Evolutionary conservation across 768 basidiomycete genomes (phyloP).

Genomic region (Neoboletus brunneissimus): DNA sequence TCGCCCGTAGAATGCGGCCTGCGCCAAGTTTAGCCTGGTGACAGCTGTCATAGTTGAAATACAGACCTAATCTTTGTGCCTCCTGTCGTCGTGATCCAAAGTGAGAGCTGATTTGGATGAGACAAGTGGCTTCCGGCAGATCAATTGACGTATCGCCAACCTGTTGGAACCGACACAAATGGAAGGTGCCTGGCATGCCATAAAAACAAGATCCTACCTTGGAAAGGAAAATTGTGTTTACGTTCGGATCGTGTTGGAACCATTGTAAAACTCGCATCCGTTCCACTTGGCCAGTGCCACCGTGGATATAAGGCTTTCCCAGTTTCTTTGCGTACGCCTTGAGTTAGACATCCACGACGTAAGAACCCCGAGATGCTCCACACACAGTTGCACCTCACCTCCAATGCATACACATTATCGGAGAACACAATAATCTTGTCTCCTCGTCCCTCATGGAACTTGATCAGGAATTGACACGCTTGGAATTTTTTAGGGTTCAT

Average conservation of each 20-base stretch:
- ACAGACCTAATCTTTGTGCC: constrained; percentile 87
- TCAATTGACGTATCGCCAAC: constrained; percentile 99
- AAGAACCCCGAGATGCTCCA: neutral
- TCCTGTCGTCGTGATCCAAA: constrained; percentile 98
- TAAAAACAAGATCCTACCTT: constrained; percentile 54
- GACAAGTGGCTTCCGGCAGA: constrained; percentile 96
- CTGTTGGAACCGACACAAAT: constrained; percentile 37
- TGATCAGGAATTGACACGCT: constrained; percentile 97
- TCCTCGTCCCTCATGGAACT: constrained; percentile 95
- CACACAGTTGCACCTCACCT: constrained; percentile 51
- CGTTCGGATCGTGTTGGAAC: constrained; percentile 93
- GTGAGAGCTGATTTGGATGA: constrained; percentile 99
- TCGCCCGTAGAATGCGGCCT: constrained; percentile 96
- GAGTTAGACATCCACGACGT: constrained; percentile 1
- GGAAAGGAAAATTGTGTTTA: constrained; percentile 98
- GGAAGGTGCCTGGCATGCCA: constrained; percentile 9
- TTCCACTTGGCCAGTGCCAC: constrained; percentile 91
- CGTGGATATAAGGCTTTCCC: constrained; percentile 93
- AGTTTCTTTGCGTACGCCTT: constrained; percentile 93
- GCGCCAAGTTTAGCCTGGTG: constrained; percentile 7
- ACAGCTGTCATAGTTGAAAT: constrained; percentile 16
- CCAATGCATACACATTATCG: constrained; percentile 95
- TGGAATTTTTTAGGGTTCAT: constrained; percentile 99
- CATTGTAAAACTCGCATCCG: constrained; percentile 92
- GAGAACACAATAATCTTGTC: constrained; percentile 99